Base-by-base conservation (phyloP, 1,139 yeast genomes). In the Pichia sp. region DNA sequence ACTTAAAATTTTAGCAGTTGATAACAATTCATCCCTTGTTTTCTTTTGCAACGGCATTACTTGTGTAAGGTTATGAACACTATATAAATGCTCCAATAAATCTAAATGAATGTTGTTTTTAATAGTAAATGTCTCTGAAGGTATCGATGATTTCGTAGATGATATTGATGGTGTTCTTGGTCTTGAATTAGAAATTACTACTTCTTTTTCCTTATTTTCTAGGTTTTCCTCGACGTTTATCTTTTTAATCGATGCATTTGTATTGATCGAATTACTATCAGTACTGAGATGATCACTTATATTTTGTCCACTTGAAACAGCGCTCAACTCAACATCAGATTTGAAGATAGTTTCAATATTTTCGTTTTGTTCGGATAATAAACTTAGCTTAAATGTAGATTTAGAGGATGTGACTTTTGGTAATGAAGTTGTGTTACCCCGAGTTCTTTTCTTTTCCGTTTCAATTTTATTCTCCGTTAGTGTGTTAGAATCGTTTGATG, bases 21-120 rank as follows among this genome's bases (percentile, higher is more conserved):
- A 59, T 11, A 68, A 58, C 28, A 81, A 54, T 5, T 64, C 59
- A 23, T 76, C 82, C 38, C 73, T 65, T 0, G 84, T 76, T 42
- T 71, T 72, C 7, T 65, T 63, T 30, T 68, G 68, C 29, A 80
- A 63, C 1, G 87, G 87, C 12, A 80, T 71, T 35, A 77, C 60
- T n/a, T 51, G 29, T 3, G 46, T 37, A 12, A 59, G 37, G 20
- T 73, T 71, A 8, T 62, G 57, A 8, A 70, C 65, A 7, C 67
- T 56, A n/a, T 66, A 61, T 25, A 66, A 54, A 37, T 69, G 58
- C 20, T 63, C 67, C 5, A 62, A 58, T 29, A 76, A 60, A 43
- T 67, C 34, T 8, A 27, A 24, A 26, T 47, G 38, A 3, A 12
- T 22, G 1, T 29, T 12, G 16, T 16, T 16, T 16, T 16, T 16